phyloP scores from a whole-genome alignment of 2,329 filamentous ascomycete genomes.

The Calonectria fujianensis region DNA sequence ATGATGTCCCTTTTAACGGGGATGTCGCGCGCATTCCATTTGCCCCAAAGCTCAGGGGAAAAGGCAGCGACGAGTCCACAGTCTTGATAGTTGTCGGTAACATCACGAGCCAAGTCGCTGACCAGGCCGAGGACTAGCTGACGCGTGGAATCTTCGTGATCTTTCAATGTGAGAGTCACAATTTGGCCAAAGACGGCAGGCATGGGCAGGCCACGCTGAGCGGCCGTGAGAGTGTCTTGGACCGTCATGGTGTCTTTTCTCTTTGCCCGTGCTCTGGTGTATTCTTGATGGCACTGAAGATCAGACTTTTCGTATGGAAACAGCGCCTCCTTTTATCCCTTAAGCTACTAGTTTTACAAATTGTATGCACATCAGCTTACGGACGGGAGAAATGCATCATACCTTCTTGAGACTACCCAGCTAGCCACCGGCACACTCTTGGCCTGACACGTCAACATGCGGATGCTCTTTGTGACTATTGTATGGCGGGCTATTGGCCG shows the following conservation, averaged over 20 bases:
- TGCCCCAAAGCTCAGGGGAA: slow-evolving; percentile 2
- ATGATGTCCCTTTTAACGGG: background rate
- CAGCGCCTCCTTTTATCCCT: background rate
- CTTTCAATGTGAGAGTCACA: background rate
- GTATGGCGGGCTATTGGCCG: background rate
- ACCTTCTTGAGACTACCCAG: background rate
- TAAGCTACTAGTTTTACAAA: background rate
- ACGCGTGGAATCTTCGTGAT: background rate
- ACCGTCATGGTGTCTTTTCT: background rate
- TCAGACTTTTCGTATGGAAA: background rate
- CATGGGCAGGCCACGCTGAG: background rate
- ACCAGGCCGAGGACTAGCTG: background rate
- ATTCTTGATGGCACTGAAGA: background rate
- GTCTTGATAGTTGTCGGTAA: background rate
- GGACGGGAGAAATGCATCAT: background rate
- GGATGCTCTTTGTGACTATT: background rate
- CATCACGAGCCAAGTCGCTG: background rate
- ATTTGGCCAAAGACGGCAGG: background rate
- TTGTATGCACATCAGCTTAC: background rate
- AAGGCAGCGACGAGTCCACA: slow-evolving; percentile 4
- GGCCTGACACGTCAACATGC: background rate
- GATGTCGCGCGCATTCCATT: background rate
- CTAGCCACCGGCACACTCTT: background rate
- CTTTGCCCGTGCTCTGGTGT: background rate
- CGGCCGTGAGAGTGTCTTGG: slow-evolving; percentile 1